These are phyloP conservation scores for Penicillium antarcticum DNA, from an alignment of 495 filamentous ascomycete species.

Conservation along the genomic window DNA sequence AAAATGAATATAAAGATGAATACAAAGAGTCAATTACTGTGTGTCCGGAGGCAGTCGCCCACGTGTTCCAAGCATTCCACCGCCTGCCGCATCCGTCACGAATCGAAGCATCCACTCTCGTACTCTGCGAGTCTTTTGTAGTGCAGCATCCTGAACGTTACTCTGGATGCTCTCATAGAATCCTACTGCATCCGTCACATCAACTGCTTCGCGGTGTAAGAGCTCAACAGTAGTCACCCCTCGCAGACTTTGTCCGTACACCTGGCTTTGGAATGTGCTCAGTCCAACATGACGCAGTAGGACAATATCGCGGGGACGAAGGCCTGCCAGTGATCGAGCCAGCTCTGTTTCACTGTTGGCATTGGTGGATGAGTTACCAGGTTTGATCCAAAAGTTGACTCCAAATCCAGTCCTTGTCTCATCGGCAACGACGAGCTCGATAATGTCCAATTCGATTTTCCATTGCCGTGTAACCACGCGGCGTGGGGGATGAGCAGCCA, in stretches of 20 bases:
- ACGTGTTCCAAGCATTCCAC: conserved; percentile 32
- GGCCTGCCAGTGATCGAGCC: conserved; percentile 36
- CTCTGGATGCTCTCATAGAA: conserved; percentile 25
- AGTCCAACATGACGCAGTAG: conserved; percentile 76
- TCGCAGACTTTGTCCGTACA: conserved; percentile 74
- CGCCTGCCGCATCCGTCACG: conserved; percentile 49
- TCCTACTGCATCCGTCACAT: conserved; percentile 38
- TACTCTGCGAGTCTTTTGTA: conserved; percentile 64
- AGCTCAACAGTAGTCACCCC: conserved; percentile 70
- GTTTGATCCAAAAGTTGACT: conserved; percentile 77
- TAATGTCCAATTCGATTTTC: conserved; percentile 53
- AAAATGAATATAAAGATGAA: too few relatives aligned
- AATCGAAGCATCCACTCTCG: conserved; percentile 72
- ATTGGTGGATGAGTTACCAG: conserved; percentile 17
- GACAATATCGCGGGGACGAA: conserved; percentile 71
- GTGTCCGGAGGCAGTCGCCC: conserved; percentile 49
- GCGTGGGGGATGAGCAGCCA: conserved; percentile 66
- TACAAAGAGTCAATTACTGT: too few relatives aligned
- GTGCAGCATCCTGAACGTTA: conserved; percentile 41
- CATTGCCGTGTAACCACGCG: conserved; percentile 50
- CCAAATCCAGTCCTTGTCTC: conserved; percentile 79
- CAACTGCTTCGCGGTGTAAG: conserved; percentile 49
- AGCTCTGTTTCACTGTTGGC: conserved; percentile 28
- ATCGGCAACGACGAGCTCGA: conserved; percentile 82
- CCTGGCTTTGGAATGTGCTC: conserved; percentile 63